These are phyloP conservation scores for Seiridium cupressi DNA, from an alignment of 2,329 filamentous ascomycete genomes.

Conservation along the genomic window DNA sequence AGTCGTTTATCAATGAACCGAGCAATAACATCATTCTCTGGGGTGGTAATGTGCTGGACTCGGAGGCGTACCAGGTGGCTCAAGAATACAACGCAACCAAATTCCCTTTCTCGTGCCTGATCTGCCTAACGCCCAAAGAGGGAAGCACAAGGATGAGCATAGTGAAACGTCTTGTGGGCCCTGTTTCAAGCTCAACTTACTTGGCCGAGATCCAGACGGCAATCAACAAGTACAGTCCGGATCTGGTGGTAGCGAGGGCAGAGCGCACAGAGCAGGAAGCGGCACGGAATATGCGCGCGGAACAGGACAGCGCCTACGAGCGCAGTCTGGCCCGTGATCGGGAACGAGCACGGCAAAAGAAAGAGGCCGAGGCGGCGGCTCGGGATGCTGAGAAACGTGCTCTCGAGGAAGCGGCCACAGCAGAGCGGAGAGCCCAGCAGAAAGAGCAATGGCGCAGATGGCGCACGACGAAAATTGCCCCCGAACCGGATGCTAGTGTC, in stretches of 20 bases:
- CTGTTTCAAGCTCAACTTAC: constrained; percentile 68
- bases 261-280: constrained; percentile 78
- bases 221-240: constrained; percentile 72
- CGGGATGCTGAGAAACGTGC: constrained; percentile 65
- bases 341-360: constrained; percentile 74
- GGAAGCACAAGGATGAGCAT: constrained; percentile 88
- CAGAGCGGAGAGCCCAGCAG: constrained; percentile 43
- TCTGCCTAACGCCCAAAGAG: constrained; percentile 84
- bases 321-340: constrained; percentile 84
- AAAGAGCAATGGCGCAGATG: constrained; percentile 74
- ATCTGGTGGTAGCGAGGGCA: constrained; percentile 72
- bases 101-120: constrained; percentile 83
- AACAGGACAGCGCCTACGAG: constrained; percentile 94
- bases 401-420: constrained; percentile 60
- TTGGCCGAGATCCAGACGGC: constrained; percentile 71
- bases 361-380: constrained; percentile 70
- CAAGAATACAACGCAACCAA: constrained; percentile 84
- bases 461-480: constrained; percentile 65
- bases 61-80: constrained; percentile 93
- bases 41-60: constrained; percentile 90
- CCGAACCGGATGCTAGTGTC: constrained; percentile 63
- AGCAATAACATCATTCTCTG: constrained; percentile 81
- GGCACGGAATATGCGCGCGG: constrained; percentile 74
- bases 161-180: constrained; percentile 74
- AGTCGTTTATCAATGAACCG: constrained; percentile 71